Conservation (phyloP, 1,139 yeast species). For the Suhomyces ambrosiae region DNA sequence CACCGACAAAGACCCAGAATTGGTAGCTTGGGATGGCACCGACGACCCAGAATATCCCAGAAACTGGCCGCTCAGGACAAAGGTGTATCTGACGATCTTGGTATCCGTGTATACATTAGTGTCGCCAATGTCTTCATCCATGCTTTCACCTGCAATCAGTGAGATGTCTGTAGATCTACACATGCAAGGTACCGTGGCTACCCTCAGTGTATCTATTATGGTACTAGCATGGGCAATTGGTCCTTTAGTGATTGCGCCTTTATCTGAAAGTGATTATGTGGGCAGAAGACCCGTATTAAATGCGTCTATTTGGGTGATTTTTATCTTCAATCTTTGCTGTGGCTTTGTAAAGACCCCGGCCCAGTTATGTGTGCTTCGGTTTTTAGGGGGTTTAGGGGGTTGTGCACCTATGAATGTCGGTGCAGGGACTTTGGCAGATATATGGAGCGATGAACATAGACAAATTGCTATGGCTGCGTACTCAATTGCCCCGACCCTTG, state of each 20-base stretch:
- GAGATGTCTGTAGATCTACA: slow-evolving; percentile 46
- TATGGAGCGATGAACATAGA: slow-evolving; percentile 54
- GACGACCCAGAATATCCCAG: slow-evolving; percentile 63
- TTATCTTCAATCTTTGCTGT: slow-evolving; percentile 59
- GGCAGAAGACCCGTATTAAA: slow-evolving; percentile 58
- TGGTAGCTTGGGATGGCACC: slow-evolving; percentile 66
- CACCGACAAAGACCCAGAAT: slow-evolving; percentile 56
- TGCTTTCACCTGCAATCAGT: slow-evolving; percentile 59
- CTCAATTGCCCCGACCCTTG: slow-evolving; percentile 55
- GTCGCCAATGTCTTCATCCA: slow-evolving; percentile 62
- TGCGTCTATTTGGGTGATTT: slow-evolving; percentile 51
- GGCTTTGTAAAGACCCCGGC: slow-evolving; percentile 54
- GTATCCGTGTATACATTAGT: slow-evolving; percentile 56
- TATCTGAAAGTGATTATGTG: slow-evolving; percentile 53
- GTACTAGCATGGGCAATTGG: slow-evolving; percentile 65
- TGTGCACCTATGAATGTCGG: slow-evolving; percentile 70
- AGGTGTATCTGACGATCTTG: slow-evolving; percentile 47
- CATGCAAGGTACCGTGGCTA: slow-evolving; percentile 41
- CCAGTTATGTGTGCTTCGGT: slow-evolving; percentile 59
- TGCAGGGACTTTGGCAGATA: slow-evolving; percentile 71
- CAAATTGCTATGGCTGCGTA: slow-evolving; percentile 62
- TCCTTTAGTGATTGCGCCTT: slow-evolving; percentile 61
- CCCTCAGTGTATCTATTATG: slow-evolving; percentile 60
- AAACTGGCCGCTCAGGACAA: slow-evolving; percentile 52
- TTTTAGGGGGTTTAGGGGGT: slow-evolving; percentile 66